Percentiles rank a stretch among this genome's conserved stretches.
phyloP scores from a whole-genome alignment of 306 rosid genomes.

The Glycyrrhiza uralensis region DNA sequence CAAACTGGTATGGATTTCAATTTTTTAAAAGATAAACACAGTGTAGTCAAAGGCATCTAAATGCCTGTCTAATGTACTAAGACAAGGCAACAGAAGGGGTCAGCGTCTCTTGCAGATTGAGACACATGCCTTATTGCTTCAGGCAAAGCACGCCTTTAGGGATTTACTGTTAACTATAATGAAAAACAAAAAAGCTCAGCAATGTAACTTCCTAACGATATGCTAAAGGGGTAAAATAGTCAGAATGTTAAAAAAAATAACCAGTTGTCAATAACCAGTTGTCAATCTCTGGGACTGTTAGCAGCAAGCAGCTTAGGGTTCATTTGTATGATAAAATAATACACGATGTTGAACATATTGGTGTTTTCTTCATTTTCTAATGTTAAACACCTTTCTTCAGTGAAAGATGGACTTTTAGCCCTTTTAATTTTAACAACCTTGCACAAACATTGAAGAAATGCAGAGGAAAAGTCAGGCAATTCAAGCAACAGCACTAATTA shows the following conservation, averaged over 20 bases:
- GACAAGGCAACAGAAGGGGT: background rate
- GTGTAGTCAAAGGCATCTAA: background rate
- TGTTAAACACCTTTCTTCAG: background rate
- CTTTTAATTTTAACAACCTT: background rate
- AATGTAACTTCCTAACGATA: slow-evolving; percentile 10
- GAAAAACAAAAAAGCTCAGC: background rate
- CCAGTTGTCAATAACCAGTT: background rate
- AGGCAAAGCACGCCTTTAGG: background rate
- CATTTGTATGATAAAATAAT: background rate
- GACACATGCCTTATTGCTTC: background rate
- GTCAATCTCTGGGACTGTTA: background rate
- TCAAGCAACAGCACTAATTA: background rate
- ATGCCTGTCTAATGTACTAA: background rate
- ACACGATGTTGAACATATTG: background rate
- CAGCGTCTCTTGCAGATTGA: background rate
- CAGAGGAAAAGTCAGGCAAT: slow-evolving; percentile 5
- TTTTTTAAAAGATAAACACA: background rate
- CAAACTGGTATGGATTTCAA: background rate
- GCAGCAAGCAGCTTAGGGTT: background rate
- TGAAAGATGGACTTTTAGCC: background rate
- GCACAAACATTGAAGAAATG: background rate
- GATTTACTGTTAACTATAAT: background rate
- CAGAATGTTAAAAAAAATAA: background rate
- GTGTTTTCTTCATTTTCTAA: background rate
- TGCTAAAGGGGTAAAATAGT: background rate